Base-by-base conservation (phyloP, 2,329 filamentous ascomycete species). In the Paracorniculantispora psalliotae region DNA sequence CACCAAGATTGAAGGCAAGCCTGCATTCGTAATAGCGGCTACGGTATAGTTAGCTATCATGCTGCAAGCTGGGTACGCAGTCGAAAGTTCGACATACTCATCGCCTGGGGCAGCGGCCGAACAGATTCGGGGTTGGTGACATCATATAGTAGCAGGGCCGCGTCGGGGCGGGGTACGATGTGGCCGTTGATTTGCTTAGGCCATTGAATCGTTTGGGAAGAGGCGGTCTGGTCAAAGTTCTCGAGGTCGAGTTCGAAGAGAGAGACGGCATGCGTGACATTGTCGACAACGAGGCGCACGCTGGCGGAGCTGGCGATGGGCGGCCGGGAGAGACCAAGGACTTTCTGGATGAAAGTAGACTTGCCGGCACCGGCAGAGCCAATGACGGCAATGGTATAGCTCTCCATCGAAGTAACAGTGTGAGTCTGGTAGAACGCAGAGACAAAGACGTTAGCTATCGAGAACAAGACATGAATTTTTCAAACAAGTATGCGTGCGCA, bases 71-170 rank as follows among this genome's bases (percentile, higher is more conserved):
- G 35, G 49, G 25, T 28, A 52, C 19, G 30, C 54, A 13, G 60
- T 23, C 59, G 66, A 46, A 49, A 28, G 25, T 33, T 55, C 57
- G 61, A 84, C 88, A 83, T 81, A 96, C 92, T 86, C 70, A 96
- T 79, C 62, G 90, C 85, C 66, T 88, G 83, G 43, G 90, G 87
- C 57, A 96, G 79, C 61, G 89, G 84, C 61, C 82, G 81, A 66
- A 96, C 84, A 70, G 87, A 93, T 61, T 87, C 84, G 65, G 85
- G 82, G 70, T 90, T 88, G 72, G 86, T 90, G 47, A 96, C 89
- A 80, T 97, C 91, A 79, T 96, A 96, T 51, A 97, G 77, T 60
- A 93, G 84, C 66, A 97, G 76, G 48, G 90, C 91, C 21, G 90
- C 93, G 68, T 97, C 90, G 67, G 96, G 83, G 43, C 81, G 82